These are phyloP conservation scores for Theobroma cacao DNA, from an alignment of 345 rosid species.

Conservation along the genomic window DNA sequence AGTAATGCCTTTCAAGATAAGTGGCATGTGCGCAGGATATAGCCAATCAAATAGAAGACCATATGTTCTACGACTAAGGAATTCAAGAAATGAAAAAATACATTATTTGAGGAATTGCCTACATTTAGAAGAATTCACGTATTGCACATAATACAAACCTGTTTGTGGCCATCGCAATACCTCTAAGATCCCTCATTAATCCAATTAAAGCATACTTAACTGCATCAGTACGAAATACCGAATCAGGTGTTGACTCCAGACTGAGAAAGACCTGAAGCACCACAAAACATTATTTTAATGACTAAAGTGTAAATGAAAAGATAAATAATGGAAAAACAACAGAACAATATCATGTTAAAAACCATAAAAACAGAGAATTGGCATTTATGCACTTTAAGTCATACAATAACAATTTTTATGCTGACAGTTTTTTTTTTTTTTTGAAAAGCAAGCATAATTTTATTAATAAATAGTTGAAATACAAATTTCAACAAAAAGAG, in stretches of 20 bases:
- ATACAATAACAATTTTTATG: neutral
- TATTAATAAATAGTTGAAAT: too few relatives aligned
- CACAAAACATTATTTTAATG: constrained; percentile 23
- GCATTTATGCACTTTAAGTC: neutral
- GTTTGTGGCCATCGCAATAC: constrained; percentile 96
- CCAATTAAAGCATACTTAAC: constrained; percentile 94
- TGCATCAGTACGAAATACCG: constrained; percentile 82
- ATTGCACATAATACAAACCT: constrained; percentile 41
- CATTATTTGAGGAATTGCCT: neutral
- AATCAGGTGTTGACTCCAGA: constrained; percentile 88
- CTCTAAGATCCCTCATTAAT: constrained; percentile 96
- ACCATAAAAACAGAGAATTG: constrained; percentile 4
- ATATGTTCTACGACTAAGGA: constrained; percentile 80
- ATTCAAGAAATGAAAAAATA: neutral
- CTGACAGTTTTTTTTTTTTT: too few relatives aligned
- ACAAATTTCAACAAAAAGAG: neutral
- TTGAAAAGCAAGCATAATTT: too few relatives aligned
- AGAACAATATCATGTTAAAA: constrained; percentile 1
- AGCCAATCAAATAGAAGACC: constrained; percentile 97
- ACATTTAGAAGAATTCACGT: neutral
- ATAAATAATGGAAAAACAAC: constrained; percentile 15
- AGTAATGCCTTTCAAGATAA: constrained; percentile 88
- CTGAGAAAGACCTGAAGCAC: constrained; percentile 64
- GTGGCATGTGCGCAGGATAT: constrained; percentile 93
- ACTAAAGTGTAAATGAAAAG: constrained; percentile 6